phyloP scores from a whole-genome alignment of 495 filamentous ascomycete species.

The Darksidea phi region DNA sequence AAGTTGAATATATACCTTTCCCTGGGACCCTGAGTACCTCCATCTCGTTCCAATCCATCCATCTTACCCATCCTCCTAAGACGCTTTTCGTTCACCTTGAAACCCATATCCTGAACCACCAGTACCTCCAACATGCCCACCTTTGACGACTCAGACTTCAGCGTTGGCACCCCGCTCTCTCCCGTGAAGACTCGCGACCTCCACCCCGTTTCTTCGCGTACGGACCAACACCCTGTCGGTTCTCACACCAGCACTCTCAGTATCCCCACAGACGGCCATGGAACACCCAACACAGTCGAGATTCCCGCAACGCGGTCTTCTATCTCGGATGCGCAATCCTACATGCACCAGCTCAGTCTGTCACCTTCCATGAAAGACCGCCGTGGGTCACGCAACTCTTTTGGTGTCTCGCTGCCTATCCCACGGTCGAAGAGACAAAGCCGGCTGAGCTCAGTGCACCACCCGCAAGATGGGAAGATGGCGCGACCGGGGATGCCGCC shows the following conservation, averaged over 20 bases:
- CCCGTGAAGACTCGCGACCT: constrained; percentile 42
- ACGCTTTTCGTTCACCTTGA: not conserved
- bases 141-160: constrained; percentile 60
- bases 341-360: constrained; percentile 72
- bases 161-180: constrained; percentile 41
- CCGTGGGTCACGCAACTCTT: constrained; percentile 73
- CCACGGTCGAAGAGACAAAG: constrained; percentile 69
- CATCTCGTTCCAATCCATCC: too few relatives aligned
- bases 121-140: constrained; percentile 56
- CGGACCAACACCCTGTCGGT: constrained; percentile 10
- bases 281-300: constrained; percentile 57
- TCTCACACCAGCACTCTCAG: constrained; percentile 44
- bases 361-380: constrained; percentile 66
- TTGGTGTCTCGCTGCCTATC: constrained; percentile 74
- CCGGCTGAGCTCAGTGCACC: constrained; percentile 58
- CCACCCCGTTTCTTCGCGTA: constrained; percentile 32
- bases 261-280: constrained; percentile 51
- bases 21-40: too few relatives aligned
- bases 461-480: constrained; percentile 41
- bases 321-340: constrained; percentile 64
- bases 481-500: constrained; percentile 50
- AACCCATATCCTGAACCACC: not conserved
- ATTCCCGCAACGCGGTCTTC: constrained; percentile 69
- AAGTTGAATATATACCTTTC: too few relatives aligned
- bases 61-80: not conserved